These are phyloP conservation scores for Arthroderma sp. DNA, from an alignment of 2,329 filamentous ascomycete genomes.

Conservation along the genomic window DNA sequence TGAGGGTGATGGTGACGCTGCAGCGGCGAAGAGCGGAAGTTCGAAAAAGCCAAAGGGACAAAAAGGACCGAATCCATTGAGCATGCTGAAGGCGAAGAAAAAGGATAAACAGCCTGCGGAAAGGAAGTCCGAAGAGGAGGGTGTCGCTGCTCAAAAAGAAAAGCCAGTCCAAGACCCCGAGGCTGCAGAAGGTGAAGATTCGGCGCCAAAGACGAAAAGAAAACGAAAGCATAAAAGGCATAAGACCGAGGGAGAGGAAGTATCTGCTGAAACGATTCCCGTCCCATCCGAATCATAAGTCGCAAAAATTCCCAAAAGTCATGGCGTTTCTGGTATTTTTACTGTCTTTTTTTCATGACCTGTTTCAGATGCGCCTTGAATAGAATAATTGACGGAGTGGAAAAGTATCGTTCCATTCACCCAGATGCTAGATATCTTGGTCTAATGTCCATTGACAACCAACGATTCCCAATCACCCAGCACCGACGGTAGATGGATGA, in stretches of 20 bases:
- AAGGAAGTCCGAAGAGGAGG: constrained; percentile 5
- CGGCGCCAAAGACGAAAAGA: constrained; percentile 10
- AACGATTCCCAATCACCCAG: no score
- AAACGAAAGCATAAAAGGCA: constrained; percentile 13
- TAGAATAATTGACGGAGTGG: no score
- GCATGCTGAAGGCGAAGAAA: constrained; percentile 35
- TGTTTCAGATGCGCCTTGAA: no score
- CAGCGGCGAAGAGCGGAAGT: constrained; percentile 9
- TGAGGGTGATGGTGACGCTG: constrained; percentile 14
- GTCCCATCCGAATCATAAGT: constrained; percentile 6
- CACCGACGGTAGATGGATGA: no score
- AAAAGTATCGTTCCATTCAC: no score
- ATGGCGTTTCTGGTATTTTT: no score
- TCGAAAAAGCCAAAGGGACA: constrained; percentile 21
- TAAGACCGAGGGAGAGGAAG: constrained; percentile 2
- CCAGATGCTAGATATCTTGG: no score
- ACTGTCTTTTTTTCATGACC: no score
- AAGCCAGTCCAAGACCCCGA: not conserved
- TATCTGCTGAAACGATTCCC: constrained; percentile 1
- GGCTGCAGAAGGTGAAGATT: constrained; percentile 1
- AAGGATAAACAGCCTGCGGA: constrained; percentile 13
- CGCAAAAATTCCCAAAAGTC: not conserved
- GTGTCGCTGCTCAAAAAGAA: constrained; percentile 12
- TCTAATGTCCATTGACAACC: no score
- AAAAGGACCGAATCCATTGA: constrained; percentile 36